phyloP scores from a whole-genome alignment of 1,139 yeast genomes.

The Hyphopichia fennica region DNA sequence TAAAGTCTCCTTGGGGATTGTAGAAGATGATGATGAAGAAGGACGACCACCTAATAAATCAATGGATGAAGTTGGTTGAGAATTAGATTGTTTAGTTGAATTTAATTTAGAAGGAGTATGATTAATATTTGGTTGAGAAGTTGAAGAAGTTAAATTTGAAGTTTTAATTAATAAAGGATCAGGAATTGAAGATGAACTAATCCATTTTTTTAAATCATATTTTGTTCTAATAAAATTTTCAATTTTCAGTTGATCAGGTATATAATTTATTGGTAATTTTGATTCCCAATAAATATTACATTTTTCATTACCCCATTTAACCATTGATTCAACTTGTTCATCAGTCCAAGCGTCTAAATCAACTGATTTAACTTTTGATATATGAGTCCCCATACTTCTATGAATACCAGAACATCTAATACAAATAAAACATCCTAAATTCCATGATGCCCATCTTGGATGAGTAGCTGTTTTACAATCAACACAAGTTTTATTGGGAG shows the following conservation, averaged over 20 bases:
- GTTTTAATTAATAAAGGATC: constrained; percentile 49
- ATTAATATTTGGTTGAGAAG: constrained; percentile 1
- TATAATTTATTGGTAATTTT: constrained; percentile 65
- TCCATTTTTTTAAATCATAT: constrained; percentile 91
- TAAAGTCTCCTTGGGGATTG: constrained; percentile 7
- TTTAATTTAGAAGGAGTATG: neutral
- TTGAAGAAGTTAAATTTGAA: constrained; percentile 9
- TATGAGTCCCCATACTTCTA: constrained; percentile 93
- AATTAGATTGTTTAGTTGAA: neutral
- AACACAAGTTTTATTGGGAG: constrained; percentile 76
- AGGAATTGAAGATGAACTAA: constrained; percentile 49
- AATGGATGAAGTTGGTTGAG: constrained; percentile 2
- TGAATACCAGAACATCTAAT: constrained; percentile 93
- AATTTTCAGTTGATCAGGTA: constrained; percentile 83
- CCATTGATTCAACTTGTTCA: constrained; percentile 81
- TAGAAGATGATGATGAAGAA: neutral
- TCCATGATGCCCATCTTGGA: constrained; percentile 99
- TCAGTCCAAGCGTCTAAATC: constrained; percentile 97
- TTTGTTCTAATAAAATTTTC: constrained; percentile 89
- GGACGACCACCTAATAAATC: neutral
- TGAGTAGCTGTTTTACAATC: constrained; percentile 89
- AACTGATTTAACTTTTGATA: constrained; percentile 80
- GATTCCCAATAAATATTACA: constrained; percentile 85
- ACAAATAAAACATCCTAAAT: constrained; percentile 87
- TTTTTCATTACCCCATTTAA: constrained; percentile 80